Base-by-base conservation (phyloP, 2,329 filamentous ascomycete genomes). In the Passalora sequoiae region DNA sequence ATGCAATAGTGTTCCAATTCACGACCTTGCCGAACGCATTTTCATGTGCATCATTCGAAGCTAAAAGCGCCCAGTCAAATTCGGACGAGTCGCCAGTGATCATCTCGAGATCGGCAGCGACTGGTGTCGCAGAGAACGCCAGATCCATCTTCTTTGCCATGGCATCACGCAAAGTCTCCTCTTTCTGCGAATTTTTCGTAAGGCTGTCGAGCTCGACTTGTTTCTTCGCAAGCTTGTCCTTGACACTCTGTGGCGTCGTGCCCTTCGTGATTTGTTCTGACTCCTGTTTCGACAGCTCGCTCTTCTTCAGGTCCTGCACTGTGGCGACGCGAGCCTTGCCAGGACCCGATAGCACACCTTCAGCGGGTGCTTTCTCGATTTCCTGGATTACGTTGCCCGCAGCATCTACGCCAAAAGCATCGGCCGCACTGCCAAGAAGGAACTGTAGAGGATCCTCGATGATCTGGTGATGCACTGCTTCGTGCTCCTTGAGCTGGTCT, bases 371-470 rank as follows among this genome's bases (percentile, higher is more conserved):
- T 9, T 19, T n/a, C 68, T 69, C 37, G n/a, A 43, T n/a, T 32
- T 50, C 49, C n/a, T 43, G 43, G 16, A 51, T 21, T n/a, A 43
- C 25, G 10, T 58, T 58, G 28, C 67, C 66, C 38, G 74, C 69
- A 40, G 71, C 60, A 36, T 77, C 71, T n/a, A 79, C 61, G 28
- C 66, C 66, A 9, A 71, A 56, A 10, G 63, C 70, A 10, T 68
- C 68, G 10, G 69, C 69, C 49, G 77, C 67, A 30, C 70, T 73
- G 5, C 76, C 72, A 5, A 81, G 53, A 19, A 74, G 70, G 57
- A 73, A 83, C n/a, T 72, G 66, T 21, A 80, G 62, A 22, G 76
- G 72, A 57, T 82, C 69, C 4, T 70, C 73, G 27, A 80, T 69
- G 38, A 65, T 63, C 50, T 71, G 70, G 59, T 82, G 79, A 13